Evolutionary conservation across 345 rosid genomes (phyloP), one percentile per base, ranked within the genome.

Genomic region (Camelina hispida): DNA sequence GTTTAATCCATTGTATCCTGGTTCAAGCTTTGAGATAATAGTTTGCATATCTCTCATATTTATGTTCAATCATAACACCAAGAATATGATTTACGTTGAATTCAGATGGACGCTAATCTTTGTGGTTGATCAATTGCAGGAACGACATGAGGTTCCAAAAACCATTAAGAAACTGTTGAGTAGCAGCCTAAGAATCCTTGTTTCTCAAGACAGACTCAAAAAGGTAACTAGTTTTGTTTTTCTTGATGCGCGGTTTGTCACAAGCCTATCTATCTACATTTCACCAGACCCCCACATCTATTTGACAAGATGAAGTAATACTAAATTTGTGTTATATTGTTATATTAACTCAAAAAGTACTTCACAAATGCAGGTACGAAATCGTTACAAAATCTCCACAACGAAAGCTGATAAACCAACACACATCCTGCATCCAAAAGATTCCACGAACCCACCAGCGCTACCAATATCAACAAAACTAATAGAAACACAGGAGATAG

Each of bases 111-210:
- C 46, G 44, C 30, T 57, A 46, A n/a, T 60, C 28, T 11, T 28
- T 34, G 28, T 20, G 74, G 34, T 78, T 75, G 9, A 62, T 68
- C 14, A 61, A 73, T 78, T 79, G 86, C 93, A 91, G 90, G 81
- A 76, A 82, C 84, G 81, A 62, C 85, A 85, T 34, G 86, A 78
- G 73, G 83, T 87, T 79, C 86, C 91, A 40, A 82, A 65, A 65
- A 88, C 84, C 65, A 87, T 84, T 72, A 89, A 76, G 80, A 84
- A 79, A 81, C 79, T 61, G 68, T 83, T 89, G 72, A 74, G 78
- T 69, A 59, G 91, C 59, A 87, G 81, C 80, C 77, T 89, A 77
- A 75, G 84, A 81, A 81, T 83, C 72, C 81, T 91, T 74, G 89
- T 83, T 79, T 79, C 56, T 7, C 82, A 79, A 80, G 88, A 80